Base-by-base conservation (phyloP, 2,329 filamentous ascomycete genomes). In the Ceratocystiopsis minuta region DNA sequence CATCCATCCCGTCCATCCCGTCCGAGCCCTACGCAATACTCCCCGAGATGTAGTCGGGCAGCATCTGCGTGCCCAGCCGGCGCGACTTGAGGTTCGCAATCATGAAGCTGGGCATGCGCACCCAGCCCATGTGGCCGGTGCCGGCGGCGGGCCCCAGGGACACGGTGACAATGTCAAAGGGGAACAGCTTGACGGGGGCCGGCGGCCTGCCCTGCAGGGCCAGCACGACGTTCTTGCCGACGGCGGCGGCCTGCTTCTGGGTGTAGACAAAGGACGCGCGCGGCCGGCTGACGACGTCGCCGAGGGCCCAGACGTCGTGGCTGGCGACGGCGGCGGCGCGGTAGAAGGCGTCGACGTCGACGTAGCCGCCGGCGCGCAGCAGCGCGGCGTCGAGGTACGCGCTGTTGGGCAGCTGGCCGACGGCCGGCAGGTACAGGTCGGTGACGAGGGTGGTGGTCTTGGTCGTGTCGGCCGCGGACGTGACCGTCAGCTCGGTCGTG, bases 321-420 rank as follows among this genome's bases (percentile, higher is more conserved):
- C 61, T 54, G 15, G 60, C 53, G 13, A 58, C 55, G 9, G 57
- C 61, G 46, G 59, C 60, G 33, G 70, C 68, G 33, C 59, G 60
- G 52, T 68, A 62, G 49, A 56, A 63, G 31, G 69, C 66, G 50
- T 76, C 68, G 2, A 73, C 64, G 2, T 70, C 63, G 14, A 60
- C 55, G 41, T 67, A 63, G 16, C 62, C 59, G 16, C 60, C 63
- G 6, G 5, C 31, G 31, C 6, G 5, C 31, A 73, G 58, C 45
- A 67, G 56, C 36, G 53, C 51, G 5, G 50, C 52, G 1, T 67
- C 64, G 5, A 77, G 49, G 53, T 64, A 75, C 35, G 65, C 64
- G 6, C 67, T 65, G 55, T 76, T 77, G 37, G 72, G 67, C 16
- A 59, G 51, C 35, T 73, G 54, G 31, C 73, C 73, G 50, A 66